Base-by-base conservation (phyloP, 73 alveolate genomes). In the Vitrella brassicaformis region DNA sequence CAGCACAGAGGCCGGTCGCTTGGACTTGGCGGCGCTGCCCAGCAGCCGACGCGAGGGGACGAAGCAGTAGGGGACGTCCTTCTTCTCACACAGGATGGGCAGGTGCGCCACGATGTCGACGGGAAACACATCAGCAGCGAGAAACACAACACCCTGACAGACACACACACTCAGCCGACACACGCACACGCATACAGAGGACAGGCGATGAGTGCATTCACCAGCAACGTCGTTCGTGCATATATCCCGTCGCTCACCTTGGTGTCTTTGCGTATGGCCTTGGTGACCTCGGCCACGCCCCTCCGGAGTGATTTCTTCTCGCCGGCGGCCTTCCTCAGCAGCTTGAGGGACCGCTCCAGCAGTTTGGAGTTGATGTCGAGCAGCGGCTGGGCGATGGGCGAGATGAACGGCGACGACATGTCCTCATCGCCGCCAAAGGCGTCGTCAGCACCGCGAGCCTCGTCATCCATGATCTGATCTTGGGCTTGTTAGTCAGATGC, bases 111-210 rank as follows among this genome's bases (percentile, higher is more conserved):
- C 71, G 19, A 87, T 90, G 81, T 89, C 96, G 47, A 89, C 78
- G 29, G 96, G 96, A 19, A 91, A 89, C 31, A 89, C 88, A 69
- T 89, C 96, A 71, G 90, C 90, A 30, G 87, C 90, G 70, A 85
- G 73, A 22, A 80, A 46, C 22, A 78, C 81, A 1, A 83, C 71
- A 28, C 90, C 90, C 68, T 75, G 71, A 30, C 72, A 72, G n/a
- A n/a, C n/a, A n/a, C n/a, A n/a, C n/a, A n/a, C n/a, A n/a, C n/a
- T n/a, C n/a, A n/a, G n/a, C n/a, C n/a, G n/a, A n/a, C n/a, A n/a
- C n/a, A n/a, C n/a, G n/a, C n/a, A n/a, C n/a, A n/a, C n/a, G n/a
- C n/a, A n/a, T n/a, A n/a, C n/a, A n/a, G n/a, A n/a, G n/a, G n/a
- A n/a, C n/a, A n/a, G n/a, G n/a, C n/a, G n/a, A n/a, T n/a, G n/a